Conservation (phyloP, 768 basidiomycete species). For the Cyathus striatus region DNA sequence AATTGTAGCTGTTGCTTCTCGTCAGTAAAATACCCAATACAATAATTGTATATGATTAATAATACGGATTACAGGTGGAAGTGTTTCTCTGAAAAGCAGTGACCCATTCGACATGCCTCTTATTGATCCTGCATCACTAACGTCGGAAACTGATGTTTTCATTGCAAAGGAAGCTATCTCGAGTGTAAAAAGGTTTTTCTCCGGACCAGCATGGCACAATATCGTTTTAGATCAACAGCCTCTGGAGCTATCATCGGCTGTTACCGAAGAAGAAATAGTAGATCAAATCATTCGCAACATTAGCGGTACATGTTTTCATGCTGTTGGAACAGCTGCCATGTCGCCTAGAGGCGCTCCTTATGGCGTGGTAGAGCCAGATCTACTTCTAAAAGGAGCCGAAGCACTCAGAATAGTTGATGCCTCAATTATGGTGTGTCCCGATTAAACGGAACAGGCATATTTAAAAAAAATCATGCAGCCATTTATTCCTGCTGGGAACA, state of each 20-base stretch:
- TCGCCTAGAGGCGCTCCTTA: conserved; percentile 16
- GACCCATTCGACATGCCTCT: conserved; percentile 34
- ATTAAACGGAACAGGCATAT: background rate
- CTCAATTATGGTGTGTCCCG: conserved; percentile 11
- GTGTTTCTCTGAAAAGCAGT: conserved; percentile 25
- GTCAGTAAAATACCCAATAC: too few species aligned
- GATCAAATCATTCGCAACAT: conserved; percentile 17
- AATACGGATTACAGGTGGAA: too few species aligned
- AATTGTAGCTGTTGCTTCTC: too few species aligned
- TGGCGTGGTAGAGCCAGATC: conserved; percentile 32
- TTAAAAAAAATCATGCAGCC: conserved; percentile 9
- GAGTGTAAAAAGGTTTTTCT: conserved; percentile 10
- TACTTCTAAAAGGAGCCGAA: conserved; percentile 28
- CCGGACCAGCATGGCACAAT: conserved; percentile 12
- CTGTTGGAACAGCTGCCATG: conserved; percentile 28
- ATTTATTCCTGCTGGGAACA: conserved; percentile 18
- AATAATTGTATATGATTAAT: too few species aligned
- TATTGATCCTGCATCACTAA: conserved; percentile 33
- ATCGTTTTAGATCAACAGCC: too few species aligned
- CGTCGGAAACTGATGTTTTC: conserved; percentile 12
- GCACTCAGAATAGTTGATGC: conserved; percentile 34
- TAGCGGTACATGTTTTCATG: conserved; percentile 24
- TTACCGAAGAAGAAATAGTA: conserved; percentile 17
- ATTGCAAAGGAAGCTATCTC: conserved; percentile 14
- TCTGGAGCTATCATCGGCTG: conserved; percentile 7